A percentile compares a stretch with the other conserved stretches of the same genome.
phyloP scores from a whole-genome alignment of 2,329 filamentous ascomycete genomes.

The Pseudodiploospora longispora region DNA sequence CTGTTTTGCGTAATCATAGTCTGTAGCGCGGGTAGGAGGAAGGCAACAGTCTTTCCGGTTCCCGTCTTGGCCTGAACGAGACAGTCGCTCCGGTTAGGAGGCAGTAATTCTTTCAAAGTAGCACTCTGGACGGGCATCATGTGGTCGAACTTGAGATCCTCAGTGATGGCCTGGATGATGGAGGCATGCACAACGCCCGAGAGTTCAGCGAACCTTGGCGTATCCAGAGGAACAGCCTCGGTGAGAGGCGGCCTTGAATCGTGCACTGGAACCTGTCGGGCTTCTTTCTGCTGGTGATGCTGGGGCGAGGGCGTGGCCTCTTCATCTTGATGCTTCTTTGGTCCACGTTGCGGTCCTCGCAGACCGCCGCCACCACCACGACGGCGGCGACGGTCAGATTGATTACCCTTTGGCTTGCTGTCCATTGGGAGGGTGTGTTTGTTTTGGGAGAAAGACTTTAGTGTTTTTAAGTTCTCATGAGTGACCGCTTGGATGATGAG shows the following conservation, averaged over 20 bases:
- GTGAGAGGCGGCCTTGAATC: conserved; percentile 8
- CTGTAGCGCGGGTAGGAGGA: conserved; percentile 76
- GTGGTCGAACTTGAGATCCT: conserved; percentile 41
- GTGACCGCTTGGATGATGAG: no score
- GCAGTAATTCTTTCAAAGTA: conserved; percentile 39
- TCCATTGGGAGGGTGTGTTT: no score
- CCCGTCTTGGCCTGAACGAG: conserved; percentile 81
- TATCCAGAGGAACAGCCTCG: conserved; percentile 31
- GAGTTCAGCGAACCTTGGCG: conserved; percentile 39
- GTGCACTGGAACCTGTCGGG: no score
- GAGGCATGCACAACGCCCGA: conserved; percentile 34
- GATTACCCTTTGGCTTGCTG: no score
- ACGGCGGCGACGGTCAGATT: no score
- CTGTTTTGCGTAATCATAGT: conserved; percentile 50
- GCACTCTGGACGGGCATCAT: conserved; percentile 50
- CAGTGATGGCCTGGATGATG: conserved; percentile 38
- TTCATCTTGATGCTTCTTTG: no score
- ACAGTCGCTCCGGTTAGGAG: conserved; percentile 38
- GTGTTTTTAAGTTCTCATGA: no score
- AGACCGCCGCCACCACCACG: no score
- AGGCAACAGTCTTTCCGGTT: conserved; percentile 80
- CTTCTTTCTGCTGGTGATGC: no score
- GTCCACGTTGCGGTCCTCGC: no score
- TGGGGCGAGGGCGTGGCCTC: no score
- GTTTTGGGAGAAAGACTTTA: no score